Conservation (phyloP, 306 rosid species). For the Lathyrus tuberosus region DNA sequence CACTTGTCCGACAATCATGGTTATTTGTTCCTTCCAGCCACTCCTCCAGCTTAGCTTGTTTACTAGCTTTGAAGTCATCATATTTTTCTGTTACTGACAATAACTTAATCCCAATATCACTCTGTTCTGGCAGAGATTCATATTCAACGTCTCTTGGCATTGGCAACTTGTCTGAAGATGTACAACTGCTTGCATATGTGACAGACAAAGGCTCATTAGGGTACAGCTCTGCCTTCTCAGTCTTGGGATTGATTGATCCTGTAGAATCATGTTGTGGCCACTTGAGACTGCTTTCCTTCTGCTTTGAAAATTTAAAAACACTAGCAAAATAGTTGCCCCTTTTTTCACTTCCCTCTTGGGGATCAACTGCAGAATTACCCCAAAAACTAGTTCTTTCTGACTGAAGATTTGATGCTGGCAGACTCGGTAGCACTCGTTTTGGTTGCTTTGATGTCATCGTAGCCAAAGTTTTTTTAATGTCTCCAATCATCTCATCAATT, state of each 20-base stretch:
- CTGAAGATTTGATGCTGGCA: conserved; percentile 43
- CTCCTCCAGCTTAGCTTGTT: conserved; percentile 73
- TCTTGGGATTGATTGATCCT: conserved; percentile 39
- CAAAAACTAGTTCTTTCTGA: conserved; percentile 50
- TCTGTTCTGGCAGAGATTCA: conserved; percentile 44
- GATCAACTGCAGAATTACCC: conserved; percentile 44
- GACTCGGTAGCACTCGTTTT: conserved; percentile 53
- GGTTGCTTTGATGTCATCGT: conserved; percentile 63
- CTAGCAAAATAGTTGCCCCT: conserved; percentile 62
- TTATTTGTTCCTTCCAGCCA: conserved; percentile 67
- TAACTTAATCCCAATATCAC: conserved; percentile 37
- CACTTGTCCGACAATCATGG: conserved; percentile 26
- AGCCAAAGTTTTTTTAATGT: conserved; percentile 68
- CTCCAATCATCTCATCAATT: conserved; percentile 79
- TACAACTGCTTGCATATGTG: conserved; percentile 44
- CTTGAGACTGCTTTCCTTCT: conserved; percentile 57
- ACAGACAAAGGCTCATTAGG: conserved; percentile 40
- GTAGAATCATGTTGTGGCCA: conserved; percentile 54
- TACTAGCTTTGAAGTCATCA: conserved; percentile 74
- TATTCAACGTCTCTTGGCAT: conserved; percentile 50
- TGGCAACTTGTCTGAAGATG: conserved; percentile 57
- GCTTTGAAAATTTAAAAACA: conserved; percentile 68
- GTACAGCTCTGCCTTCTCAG: conserved; percentile 41
- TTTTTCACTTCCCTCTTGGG: conserved; percentile 44
- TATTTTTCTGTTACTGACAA: conserved; percentile 49